A percentile compares a stretch with the other conserved stretches of the same genome.
These are phyloP conservation scores for Cucurbita pepo DNA, from an alignment of 306 rosid genomes.

Conservation along the genomic window DNA sequence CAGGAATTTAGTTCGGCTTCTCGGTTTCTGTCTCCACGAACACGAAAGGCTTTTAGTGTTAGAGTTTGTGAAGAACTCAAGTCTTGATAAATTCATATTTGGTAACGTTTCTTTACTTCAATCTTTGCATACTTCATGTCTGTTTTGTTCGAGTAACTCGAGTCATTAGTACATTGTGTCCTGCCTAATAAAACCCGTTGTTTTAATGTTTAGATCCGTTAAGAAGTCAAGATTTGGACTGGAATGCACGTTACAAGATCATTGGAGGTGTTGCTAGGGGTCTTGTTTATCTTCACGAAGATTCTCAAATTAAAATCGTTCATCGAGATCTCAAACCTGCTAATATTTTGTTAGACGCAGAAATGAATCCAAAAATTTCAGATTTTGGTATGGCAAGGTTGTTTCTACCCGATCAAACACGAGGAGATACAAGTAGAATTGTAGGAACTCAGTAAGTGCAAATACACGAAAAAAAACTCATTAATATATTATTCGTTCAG, in stretches of 20 bases:
- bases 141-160: not conserved
- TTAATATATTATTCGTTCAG: not conserved
- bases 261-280: constrained; percentile 6
- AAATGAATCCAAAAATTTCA: constrained; percentile 12
- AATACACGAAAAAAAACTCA: not conserved
- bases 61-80: constrained; percentile 5
- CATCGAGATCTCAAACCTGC: constrained; percentile 4
- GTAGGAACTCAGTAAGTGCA: constrained; percentile 14
- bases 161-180: not conserved
- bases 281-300: constrained; percentile 12
- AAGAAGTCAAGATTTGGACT: not conserved
- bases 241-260: constrained; percentile 4
- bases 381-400: constrained; percentile 12
- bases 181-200: not conserved
- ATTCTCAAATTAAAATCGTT: constrained; percentile 5
- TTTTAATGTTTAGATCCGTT: not conserved
- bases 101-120: not conserved
- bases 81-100: constrained; percentile 9
- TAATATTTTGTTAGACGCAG: constrained; percentile 6
- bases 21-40: constrained; percentile 8
- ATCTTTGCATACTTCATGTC: not conserved
- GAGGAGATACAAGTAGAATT: not conserved
- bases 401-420: not conserved
- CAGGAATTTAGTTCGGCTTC: constrained; percentile 7
- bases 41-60: constrained; percentile 5